Base-by-base conservation (phyloP, 345 rosid species). In the Aethionema arabicum region DNA sequence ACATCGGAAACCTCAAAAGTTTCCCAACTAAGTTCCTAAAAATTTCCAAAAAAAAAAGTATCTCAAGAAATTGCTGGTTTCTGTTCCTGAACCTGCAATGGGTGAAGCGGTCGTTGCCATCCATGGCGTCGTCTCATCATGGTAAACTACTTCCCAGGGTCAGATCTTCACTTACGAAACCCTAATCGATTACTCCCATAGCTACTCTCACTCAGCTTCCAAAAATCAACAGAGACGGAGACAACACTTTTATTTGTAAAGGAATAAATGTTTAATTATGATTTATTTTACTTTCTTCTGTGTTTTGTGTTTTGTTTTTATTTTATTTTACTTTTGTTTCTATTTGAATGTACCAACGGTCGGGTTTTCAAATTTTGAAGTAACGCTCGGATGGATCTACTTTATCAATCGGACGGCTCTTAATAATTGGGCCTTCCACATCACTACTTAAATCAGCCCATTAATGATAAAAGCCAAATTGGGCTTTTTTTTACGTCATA, bases 101-200 rank as follows among this genome's bases (percentile, higher is more conserved):
- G 83, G 57, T 90, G 95, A 56, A 93, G 69, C 35, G 99, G 99
- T 37, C 84, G 80, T 78, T 93, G 92, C 97, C 97, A 93, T 49
- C 99, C 99, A 78, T 93, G 96, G 83, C 87, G 90, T 67, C 96
- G 86, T 68, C 88, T 82, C 66, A 61, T 78, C 76, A 57, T 71
- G 15, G 55, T 60, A 21, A 50, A 52, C 27, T 21, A 63, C 7
- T 38, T 32, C 51, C 6, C 4, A 38, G 55, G 47, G 5, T 63
- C 40, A 61, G 47, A 56, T 66, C 63, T 60, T 59, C 31, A 7
- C 33, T 1, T 38, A 46, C n/a, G 16, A 70, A 56, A 39, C 39
- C 12, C 53, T 41, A 48, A 39, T 39, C 32, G 53, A 59, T 39
- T 10, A 8, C 15, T 11, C 14, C 30, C 76, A 65, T 71, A 7